Base-by-base conservation (phyloP, 2,329 filamentous ascomycete genomes). In the Plectosphaerella sp. region DNA sequence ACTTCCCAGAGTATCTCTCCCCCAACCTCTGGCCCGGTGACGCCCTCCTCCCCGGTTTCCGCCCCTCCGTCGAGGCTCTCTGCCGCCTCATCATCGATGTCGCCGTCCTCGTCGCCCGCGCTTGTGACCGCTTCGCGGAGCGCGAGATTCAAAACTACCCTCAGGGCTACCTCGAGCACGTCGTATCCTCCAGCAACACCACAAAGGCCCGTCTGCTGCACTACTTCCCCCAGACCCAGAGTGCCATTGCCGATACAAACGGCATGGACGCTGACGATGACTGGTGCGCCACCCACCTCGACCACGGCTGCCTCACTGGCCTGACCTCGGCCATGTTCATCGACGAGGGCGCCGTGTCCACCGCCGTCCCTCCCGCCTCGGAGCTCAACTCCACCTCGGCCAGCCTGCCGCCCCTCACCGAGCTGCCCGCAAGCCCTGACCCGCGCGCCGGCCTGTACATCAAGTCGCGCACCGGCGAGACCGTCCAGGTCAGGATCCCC, bases 251-350 rank as follows among this genome's bases (percentile, higher is more conserved):
- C 22, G 71, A 63, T 14, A 64, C 67, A 9, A 68, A 69, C 41
- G 69, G 67, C 35, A 16, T 43, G 10, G n/a, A 18, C 41, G 74
- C 75, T 50, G 86, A 91, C 55, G 92, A 97, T 68, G 89, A 95
- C 71, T 99, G 94, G 94, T 99, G 93, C 68, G 89, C 91, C 4
- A 91, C 88, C 1, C 89, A 94, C 67, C 76, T 94, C 52, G 93
- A 97, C 68, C 91, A 97, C 62, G 91, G 94, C 43, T 97, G 93
- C 66, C 78, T 99, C 33, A 99, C 94, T 0, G 93, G 92, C 14
- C 78, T 99, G 35, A 99, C 94, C 0, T 93, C 88, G 3, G 92
- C 93, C 59, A 96, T 97, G 91, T 97, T 96, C 68, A 80, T 97
- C 56, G 91, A 97, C 64, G 93, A 97, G 72, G 71, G 68, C 35